Evolutionary conservation across 495 filamentous ascomycete species (phyloP).

Genomic region (Parathielavia hyrcaniae): DNA sequence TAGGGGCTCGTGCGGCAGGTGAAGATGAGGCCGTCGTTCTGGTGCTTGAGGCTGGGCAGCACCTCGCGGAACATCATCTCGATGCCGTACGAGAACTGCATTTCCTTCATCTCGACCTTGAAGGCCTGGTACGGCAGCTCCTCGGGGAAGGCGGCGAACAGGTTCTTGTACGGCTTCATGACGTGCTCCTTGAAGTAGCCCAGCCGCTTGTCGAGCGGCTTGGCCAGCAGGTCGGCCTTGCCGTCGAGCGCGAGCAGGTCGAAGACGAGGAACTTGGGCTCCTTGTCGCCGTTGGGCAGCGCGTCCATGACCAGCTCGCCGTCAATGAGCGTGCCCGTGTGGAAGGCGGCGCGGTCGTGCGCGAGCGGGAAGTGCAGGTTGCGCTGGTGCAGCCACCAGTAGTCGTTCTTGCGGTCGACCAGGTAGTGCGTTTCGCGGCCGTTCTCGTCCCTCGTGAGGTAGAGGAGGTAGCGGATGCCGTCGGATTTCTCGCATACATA

Average conservation of each 20-base stretch:
- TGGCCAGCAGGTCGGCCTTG: conserved; percentile 64
- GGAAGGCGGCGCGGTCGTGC: conserved; percentile 57
- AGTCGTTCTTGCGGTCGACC: conserved; percentile 96
- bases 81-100: conserved; percentile 81
- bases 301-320: conserved; percentile 86
- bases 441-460: conserved; percentile 59
- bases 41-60: conserved; percentile 76
- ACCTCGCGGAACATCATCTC: conserved; percentile 84
- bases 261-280: conserved; percentile 83
- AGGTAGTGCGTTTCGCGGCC: conserved; percentile 60
- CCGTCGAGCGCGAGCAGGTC: conserved; percentile 83
- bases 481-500: conserved; percentile 98
- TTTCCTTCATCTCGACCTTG: conserved; percentile 73
- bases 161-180: conserved; percentile 67
- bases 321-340: conserved; percentile 77
- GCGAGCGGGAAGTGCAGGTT: conserved; percentile 73
- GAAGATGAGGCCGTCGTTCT: conserved; percentile 95
- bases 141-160: conserved; percentile 62
- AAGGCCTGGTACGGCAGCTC: conserved; percentile 69
- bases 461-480: conserved; percentile 89
- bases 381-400: conserved; percentile 64
- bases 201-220: conserved; percentile 74
- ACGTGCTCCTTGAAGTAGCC: conserved; percentile 77
- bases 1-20: conserved; percentile 83
- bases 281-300: conserved; percentile 51